phyloP scores from a whole-genome alignment of 306 rosid species.

The Fagus sylvatica region DNA sequence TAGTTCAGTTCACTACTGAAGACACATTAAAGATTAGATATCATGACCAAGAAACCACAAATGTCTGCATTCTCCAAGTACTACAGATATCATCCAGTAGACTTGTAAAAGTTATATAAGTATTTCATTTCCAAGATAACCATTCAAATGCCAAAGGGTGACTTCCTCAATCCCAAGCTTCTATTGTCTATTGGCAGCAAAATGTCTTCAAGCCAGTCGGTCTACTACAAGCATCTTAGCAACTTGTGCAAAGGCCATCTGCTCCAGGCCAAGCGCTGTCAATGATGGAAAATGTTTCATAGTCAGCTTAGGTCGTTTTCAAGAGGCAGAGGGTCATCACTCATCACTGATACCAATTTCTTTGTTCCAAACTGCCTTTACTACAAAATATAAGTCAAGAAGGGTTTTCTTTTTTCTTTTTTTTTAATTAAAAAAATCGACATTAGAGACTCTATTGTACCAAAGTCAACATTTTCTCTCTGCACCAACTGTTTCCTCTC shows the following conservation, averaged over 20 bases:
- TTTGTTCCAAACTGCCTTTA: neutral
- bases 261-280: neutral
- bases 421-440: neutral
- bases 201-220: neutral
- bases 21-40: neutral
- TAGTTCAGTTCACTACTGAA: neutral
- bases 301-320: neutral
- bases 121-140: neutral
- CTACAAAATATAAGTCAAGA: neutral
- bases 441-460: neutral
- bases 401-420: neutral
- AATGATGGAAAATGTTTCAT: neutral
- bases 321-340: neutral
- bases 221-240: neutral
- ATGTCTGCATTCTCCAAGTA: neutral
- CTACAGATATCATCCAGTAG: neutral
- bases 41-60: neutral
- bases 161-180: neutral
- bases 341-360: neutral
- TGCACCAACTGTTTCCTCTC: neutral
- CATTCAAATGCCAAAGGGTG: neutral
- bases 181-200: neutral
- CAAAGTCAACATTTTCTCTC: neutral
- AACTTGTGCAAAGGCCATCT: conserved; percentile 5
- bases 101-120: neutral